phyloP scores from a whole-genome alignment of 257 asterid species.

The Solanum phureja region DNA sequence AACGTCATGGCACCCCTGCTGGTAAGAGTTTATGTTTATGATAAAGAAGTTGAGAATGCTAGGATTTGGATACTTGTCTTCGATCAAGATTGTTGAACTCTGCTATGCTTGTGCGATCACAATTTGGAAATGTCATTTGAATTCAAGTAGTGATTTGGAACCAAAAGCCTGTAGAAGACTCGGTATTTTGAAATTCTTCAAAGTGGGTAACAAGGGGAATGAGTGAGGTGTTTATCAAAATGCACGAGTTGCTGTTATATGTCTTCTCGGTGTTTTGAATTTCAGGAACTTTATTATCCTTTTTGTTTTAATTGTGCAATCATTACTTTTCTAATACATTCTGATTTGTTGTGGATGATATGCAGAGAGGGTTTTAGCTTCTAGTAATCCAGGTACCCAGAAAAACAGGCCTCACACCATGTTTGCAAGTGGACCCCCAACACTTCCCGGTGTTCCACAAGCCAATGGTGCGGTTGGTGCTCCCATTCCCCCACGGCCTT shows the following conservation, averaged over 20 bases:
- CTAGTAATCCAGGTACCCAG: constrained; percentile 70
- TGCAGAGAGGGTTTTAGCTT: constrained; percentile 87
- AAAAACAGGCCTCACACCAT: constrained; percentile 87
- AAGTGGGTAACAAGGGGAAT: not conserved
- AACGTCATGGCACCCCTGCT: constrained; percentile 98
- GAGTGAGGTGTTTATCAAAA: not conserved
- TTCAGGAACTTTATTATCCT: not conserved
- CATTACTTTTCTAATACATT: not conserved
- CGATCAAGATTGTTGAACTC: not conserved
- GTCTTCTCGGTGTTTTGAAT: not conserved
- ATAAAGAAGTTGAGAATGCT: not conserved
- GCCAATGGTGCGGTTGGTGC: too few species aligned
- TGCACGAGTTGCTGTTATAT: not conserved
- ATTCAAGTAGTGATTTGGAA: not conserved
- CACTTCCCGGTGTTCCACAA: constrained; percentile 36
- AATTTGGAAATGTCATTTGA: not conserved
- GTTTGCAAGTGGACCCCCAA: constrained; percentile 97
- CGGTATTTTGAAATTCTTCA: not conserved
- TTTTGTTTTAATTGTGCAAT: not conserved
- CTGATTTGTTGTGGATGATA: constrained; percentile 1
- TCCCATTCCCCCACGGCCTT: too few species aligned
- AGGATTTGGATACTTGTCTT: not conserved
- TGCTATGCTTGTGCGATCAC: not conserved
- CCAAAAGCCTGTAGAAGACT: not conserved
- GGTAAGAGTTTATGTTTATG: constrained; percentile 22